Evolutionary conservation across 495 filamentous ascomycete genomes (phyloP), one percentile per base, ranked within the genome.

Genomic region (Xylaria cubensis): DNA sequence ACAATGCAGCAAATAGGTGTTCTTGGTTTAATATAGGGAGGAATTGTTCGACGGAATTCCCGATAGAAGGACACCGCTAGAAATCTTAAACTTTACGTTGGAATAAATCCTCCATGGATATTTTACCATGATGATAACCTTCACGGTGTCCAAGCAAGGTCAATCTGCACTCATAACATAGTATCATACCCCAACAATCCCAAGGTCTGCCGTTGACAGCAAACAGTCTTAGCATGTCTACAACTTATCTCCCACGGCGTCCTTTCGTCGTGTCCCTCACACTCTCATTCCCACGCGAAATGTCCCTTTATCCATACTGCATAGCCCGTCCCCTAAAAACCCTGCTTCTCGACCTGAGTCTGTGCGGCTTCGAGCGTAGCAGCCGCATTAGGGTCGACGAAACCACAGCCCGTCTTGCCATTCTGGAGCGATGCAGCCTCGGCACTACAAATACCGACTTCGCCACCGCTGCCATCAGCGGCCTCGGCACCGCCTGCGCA

Each of bases 341-440:
- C 82, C 75, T 85, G 83, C 75, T 78, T 76, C 69, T 59, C 72
- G 50, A 85, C 83, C 74, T 85, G 82, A 10, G 79, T 80, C 77
- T 84, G 48, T 8, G 83, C 83, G 19, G 80, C 80, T 6, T 79
- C 78, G 68, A 84, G 81, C 9, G 81, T 83, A 19, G 79, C 78
- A 15, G 64, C 76, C 13, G 80, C 77, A 61, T 83, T 85, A 26
- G 81, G 81, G 68, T 85, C 83, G 58, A 79, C 79, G 71, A 85
- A 84, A 64, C 72, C 72, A 69, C 83, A 84, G 64, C 82, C 83
- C n/a, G 74, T 73, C 80, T 85, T 84, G 17, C 82, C 83, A 58
- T 77, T 78, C 77, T 85, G 82, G 65, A 81, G 75, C 21, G 75
- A 71, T 1, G 82, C 83, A 26, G 81, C 83, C 69, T 78, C 81